phyloP scores from a whole-genome alignment of 2,329 filamentous ascomycete species.

The Cladosporium sp. region DNA sequence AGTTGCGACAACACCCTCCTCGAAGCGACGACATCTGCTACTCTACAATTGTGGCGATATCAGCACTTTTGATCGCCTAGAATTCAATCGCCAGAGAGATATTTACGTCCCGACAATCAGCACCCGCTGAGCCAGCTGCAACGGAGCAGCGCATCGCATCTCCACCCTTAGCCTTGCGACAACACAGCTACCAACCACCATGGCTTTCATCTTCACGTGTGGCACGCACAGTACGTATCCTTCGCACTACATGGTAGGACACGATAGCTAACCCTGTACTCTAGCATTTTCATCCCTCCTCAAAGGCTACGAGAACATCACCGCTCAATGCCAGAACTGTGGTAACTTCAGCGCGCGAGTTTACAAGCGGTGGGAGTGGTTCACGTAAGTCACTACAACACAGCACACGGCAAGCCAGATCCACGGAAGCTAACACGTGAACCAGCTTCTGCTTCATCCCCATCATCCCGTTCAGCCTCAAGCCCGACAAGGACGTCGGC shows the following conservation, averaged over 20 bases:
- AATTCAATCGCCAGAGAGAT: too few species aligned
- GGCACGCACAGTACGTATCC: constrained; percentile 43
- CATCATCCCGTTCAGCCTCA: constrained; percentile 63
- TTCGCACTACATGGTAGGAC: neutral
- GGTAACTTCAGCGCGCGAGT: constrained; percentile 45
- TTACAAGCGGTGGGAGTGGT: constrained; percentile 40
- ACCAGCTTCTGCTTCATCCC: constrained; percentile 66
- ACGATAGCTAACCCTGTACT: constrained; percentile 17
- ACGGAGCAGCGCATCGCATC: neutral
- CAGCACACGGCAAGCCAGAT: neutral
- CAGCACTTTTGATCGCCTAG: too few species aligned
- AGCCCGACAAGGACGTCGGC: constrained; percentile 56
- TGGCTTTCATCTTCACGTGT: constrained; percentile 41
- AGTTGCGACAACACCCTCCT: too few species aligned
- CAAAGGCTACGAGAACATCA: constrained; percentile 46
- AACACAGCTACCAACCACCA: neutral
- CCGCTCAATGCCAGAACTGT: constrained; percentile 50
- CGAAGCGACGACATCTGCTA: too few species aligned
- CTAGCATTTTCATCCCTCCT: constrained; percentile 43
- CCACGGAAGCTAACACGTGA: neutral
- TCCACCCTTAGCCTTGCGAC: neutral
- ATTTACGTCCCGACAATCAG: too few species aligned
- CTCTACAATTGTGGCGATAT: too few species aligned
- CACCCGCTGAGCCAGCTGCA: neutral
- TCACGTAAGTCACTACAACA: neutral